phyloP scores from a whole-genome alignment of 129 eudicot genomes.

The Saposhnikovia divaricata region DNA sequence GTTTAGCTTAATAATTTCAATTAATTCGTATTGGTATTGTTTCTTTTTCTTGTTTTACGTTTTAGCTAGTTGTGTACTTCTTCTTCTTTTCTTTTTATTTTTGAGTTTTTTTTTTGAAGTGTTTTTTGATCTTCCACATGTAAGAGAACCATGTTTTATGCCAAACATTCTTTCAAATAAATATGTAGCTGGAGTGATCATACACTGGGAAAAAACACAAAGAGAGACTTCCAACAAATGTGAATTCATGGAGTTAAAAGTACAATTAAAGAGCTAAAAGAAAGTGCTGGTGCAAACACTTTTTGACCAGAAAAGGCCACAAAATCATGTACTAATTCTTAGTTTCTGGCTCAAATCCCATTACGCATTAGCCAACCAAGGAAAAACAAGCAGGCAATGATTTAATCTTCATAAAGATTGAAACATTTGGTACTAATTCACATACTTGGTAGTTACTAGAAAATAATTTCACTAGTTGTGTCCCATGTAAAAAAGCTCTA shows the following conservation, averaged over 20 bases:
- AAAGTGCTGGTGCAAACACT: neutral
- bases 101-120: too few relatives aligned
- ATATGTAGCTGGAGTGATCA: too few relatives aligned
- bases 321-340: neutral
- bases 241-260: neutral
- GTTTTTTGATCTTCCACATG: too few relatives aligned
- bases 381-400: neutral
- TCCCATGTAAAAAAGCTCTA: slow-evolving; percentile 13
- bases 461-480: neutral
- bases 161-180: too few relatives aligned
- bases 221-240: neutral
- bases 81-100: too few relatives aligned
- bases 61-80: too few relatives aligned
- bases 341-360: slow-evolving; percentile 7
- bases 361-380: neutral
- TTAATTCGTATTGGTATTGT: too few relatives aligned
- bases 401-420: neutral
- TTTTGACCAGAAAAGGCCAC: neutral
- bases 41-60: too few relatives aligned
- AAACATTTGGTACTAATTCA: too few relatives aligned
- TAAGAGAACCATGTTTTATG: too few relatives aligned
- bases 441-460: neutral
- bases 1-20: too few relatives aligned
- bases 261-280: neutral
- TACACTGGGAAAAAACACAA: neutral